A percentile compares a stretch with the other conserved stretches of the same genome.
phyloP scores from a whole-genome alignment of 2,329 filamentous ascomycete species.

The Zasmidium citrigriseum region DNA sequence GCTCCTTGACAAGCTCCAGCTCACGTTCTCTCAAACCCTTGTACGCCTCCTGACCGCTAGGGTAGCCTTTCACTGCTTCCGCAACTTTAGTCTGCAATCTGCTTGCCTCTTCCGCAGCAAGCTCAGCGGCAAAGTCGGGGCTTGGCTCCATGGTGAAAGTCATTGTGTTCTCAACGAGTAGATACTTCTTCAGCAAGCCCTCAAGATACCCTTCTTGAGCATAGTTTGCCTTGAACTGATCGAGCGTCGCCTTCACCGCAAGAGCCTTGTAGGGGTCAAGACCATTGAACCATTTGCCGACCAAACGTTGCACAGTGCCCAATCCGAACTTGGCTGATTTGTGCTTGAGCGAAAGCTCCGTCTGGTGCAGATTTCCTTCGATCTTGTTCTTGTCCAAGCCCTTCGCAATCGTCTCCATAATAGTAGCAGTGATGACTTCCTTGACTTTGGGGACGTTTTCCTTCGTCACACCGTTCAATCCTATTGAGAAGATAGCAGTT shows the following conservation, averaged over 20 bases:
- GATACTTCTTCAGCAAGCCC: conserved; percentile 80
- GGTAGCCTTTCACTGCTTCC: conserved; percentile 67
- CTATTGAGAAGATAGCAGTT: conserved; percentile 83
- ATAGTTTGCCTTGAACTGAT: conserved; percentile 76
- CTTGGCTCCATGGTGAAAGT: conserved; percentile 95
- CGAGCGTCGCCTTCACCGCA: conserved; percentile 86
- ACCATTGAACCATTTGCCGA: conserved; percentile 94
- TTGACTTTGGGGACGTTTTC: conserved; percentile 77
- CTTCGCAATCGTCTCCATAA: conserved; percentile 67
- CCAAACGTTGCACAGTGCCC: conserved; percentile 81
- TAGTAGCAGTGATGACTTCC: conserved; percentile 69
- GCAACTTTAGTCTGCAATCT: conserved; percentile 74
- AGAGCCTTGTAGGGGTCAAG: conserved; percentile 88
- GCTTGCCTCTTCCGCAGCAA: conserved; percentile 74
- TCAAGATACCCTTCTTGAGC: conserved; percentile 80
- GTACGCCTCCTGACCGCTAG: conserved; percentile 70
- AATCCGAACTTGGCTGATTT: conserved; percentile 96
- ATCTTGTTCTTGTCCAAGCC: conserved; percentile 91
- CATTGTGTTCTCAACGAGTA: conserved; percentile 82
- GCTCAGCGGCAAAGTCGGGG: conserved; percentile 68
- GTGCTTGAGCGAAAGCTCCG: conserved; percentile 91
- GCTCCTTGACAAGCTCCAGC: conserved; percentile 64
- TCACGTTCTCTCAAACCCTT: conserved; percentile 75
- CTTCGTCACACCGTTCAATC: conserved; percentile 84
- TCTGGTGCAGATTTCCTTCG: conserved; percentile 87